Evolutionary conservation across 2,329 filamentous ascomycete species (phyloP), one percentile per base, ranked within the genome.

Genomic region (Xylaria sp.): DNA sequence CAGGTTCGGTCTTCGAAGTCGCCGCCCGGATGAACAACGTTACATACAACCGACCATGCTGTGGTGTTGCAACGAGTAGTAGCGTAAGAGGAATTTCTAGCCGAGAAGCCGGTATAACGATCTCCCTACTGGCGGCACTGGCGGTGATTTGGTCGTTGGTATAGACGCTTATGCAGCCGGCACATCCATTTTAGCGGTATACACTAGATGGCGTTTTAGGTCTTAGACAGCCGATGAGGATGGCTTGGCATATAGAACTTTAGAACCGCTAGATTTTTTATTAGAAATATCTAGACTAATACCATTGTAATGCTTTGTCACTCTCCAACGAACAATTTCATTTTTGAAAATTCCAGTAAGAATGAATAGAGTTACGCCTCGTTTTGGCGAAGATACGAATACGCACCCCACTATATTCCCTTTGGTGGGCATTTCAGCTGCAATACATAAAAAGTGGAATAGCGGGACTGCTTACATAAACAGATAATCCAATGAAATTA

Each of bases 1-100:
- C 81, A 3, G 93, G 93, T 1, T 92, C 90, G 2, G 92, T 96
- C 10, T 96, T 96, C 74, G 85, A 90, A 74, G 90, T 91, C 22
- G 90, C 90, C 0, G 90, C 90, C 0, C 75, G 80, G 65, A 86
- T 88, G 71, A 96, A 95, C 78, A 89, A 90, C 67, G 91, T 96
- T 53, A 89, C 86, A 0, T 94, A 93, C 75, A 83, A 83, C 51
- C 77, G 83, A 49, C 65, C 78, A 4, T 91, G 89, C 75, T 91
- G 89, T 72, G 89, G 88, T n/a, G 54, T 71, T 31, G 51, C 59
- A 2, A 70, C 67, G 11, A 79, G 25, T 42, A 67, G 59, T 7
- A 72, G 66, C 9, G 50, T 54, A 2, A 65, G 13, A 17, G 65
- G 13, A 17, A 56, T 45, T 0, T 50, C 53, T 17, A 36, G 15